phyloP scores from a whole-genome alignment of 78 protist species.

The Planoprotostelium fungivorum region DNA sequence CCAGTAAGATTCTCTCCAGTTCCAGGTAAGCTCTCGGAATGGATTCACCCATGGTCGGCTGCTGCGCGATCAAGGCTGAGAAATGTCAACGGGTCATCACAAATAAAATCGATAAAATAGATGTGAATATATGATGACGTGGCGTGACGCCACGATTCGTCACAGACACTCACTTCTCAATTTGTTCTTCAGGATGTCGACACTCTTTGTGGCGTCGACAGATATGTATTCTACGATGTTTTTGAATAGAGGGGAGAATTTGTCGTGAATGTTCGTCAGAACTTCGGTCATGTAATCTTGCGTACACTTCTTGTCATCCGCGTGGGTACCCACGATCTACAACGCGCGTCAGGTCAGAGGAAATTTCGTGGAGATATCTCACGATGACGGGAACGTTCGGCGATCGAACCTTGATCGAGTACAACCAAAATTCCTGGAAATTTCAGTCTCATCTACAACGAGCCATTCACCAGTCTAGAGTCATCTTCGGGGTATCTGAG shows the following conservation, averaged over 20 bases:
- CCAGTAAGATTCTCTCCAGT: constrained; percentile 43
- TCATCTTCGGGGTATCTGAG: constrained; percentile 39
- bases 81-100: background rate
- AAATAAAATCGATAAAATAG: background rate
- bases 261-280: background rate
- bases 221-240: background rate
- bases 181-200: background rate
- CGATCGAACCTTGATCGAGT: constrained; percentile 30
- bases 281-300: background rate
- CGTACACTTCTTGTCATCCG: constrained; percentile 23
- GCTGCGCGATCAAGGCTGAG: constrained; percentile 10
- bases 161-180: background rate
- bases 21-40: constrained; percentile 44
- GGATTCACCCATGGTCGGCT: constrained; percentile 50
- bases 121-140: too few species aligned
- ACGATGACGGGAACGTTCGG: constrained; percentile 51
- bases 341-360: background rate
- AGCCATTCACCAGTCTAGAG: constrained; percentile 12
- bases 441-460: background rate
- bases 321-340: constrained; percentile 59
- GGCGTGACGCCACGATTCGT: too few species aligned
- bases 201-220: background rate
- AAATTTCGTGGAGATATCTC: too few species aligned
- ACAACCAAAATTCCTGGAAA: constrained; percentile 40
- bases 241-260: background rate